Evolutionary conservation across 331 rosid species (phyloP).

Genomic region (Malus hybrid): DNA sequence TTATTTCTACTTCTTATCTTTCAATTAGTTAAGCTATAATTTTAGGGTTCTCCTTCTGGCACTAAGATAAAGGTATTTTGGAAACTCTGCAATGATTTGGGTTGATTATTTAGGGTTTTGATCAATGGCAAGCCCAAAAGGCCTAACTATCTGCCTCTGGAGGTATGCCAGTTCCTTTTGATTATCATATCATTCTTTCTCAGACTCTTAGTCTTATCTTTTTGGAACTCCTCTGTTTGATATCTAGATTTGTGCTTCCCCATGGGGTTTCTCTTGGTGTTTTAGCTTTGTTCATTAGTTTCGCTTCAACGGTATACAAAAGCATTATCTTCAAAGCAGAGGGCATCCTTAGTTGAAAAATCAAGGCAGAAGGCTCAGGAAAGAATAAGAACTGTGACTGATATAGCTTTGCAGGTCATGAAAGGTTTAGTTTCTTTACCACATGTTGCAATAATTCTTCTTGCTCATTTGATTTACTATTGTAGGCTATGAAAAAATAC

Average conservation of each 20-base stretch:
- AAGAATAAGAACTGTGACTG: constrained; percentile 41
- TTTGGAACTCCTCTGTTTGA: neutral
- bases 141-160: too few species aligned
- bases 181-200: constrained; percentile 4
- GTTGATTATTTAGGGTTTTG: too few species aligned
- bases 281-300: constrained; percentile 69
- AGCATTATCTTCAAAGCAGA: constrained; percentile 64
- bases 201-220: neutral
- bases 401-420: constrained; percentile 31
- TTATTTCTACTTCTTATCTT: too few species aligned
- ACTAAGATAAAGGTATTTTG: too few species aligned
- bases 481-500: constrained; percentile 68
- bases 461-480: constrained; percentile 8
- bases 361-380: constrained; percentile 89
- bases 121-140: too few species aligned
- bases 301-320: constrained; percentile 83
- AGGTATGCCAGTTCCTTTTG: constrained; percentile 1
- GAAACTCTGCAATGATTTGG: too few species aligned
- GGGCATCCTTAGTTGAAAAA: constrained; percentile 70
- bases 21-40: too few species aligned
- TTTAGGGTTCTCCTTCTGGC: too few species aligned
- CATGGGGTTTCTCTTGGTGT: constrained; percentile 1
- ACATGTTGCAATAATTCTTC: constrained; percentile 1
- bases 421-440: neutral
- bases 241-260: neutral